Evolutionary conservation across 140 eudicot species (phyloP).

Genomic region (Ambrosia hybrid): DNA sequence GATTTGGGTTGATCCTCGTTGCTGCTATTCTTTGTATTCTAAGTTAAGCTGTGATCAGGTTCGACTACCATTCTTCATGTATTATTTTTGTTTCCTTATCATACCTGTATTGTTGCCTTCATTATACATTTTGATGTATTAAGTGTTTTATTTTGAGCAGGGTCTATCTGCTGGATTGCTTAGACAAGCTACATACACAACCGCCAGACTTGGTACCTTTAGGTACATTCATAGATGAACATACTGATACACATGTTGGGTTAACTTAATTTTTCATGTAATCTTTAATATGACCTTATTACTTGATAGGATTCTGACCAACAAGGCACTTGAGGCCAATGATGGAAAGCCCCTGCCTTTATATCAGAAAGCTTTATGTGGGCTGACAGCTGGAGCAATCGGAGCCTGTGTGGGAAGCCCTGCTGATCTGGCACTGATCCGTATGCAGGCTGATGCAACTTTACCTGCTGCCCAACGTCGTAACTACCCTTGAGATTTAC

Average conservation of each 20-base stretch:
- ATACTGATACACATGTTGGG: neutral
- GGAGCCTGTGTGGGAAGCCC: no score
- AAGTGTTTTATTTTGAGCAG: no score
- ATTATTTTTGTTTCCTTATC: neutral
- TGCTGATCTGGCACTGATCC: no score
- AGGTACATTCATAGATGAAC: slow-evolving; percentile 32
- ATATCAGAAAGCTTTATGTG: no score
- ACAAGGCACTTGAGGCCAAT: no score
- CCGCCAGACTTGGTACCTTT: slow-evolving; percentile 83
- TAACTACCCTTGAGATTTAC: no score
- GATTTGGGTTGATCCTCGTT: slow-evolving; percentile 89
- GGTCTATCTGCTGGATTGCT: no score
- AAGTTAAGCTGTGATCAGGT: slow-evolving; percentile 64
- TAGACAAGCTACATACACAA: no score
- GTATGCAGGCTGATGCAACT: no score
- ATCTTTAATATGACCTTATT: neutral
- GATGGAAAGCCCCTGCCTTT: no score
- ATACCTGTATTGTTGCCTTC: neutral
- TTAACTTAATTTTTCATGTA: neutral
- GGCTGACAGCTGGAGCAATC: no score
- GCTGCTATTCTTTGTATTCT: slow-evolving; percentile 88
- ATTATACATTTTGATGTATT: slow-evolving; percentile 21
- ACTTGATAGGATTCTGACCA: slow-evolving; percentile 55
- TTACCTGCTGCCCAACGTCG: no score
- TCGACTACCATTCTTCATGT: neutral